Evolutionary conservation across 768 basidiomycete species (phyloP).

Genomic region (Boletus insuetus): DNA sequence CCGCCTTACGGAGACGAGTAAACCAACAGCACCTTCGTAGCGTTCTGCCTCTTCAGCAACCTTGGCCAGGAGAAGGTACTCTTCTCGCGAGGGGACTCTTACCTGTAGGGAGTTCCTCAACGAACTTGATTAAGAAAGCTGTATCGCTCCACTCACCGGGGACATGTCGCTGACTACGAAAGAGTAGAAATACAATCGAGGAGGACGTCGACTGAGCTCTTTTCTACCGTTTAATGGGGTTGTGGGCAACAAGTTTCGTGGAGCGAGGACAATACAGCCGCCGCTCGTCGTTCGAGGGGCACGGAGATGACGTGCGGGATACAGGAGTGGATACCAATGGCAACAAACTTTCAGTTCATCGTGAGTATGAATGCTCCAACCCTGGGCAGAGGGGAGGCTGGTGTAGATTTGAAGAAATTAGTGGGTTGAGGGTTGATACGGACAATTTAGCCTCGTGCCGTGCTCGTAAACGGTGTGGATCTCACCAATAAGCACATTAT

Average conservation of each 20-base stretch:
- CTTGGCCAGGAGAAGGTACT: constrained; percentile 65
- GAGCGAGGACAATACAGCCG: constrained; percentile 10
- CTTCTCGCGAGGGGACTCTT: constrained; percentile 35
- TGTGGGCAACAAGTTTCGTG: constrained; percentile 29
- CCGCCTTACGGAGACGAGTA: not conserved
- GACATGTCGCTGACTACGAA: constrained; percentile 21
- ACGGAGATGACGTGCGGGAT: constrained; percentile 10
- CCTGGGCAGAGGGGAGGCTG: constrained; percentile 32
- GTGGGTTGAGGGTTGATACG: constrained; percentile 30
- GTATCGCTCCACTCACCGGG: constrained; percentile 23
- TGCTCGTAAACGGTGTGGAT: constrained; percentile 5
- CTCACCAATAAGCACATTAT: not conserved
- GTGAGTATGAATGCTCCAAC: constrained; percentile 8
- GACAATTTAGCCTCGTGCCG: constrained; percentile 14
- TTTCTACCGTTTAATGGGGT: constrained; percentile 31
- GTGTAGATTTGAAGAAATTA: constrained; percentile 9
- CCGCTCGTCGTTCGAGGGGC: constrained; percentile 11
- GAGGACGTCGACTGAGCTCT: constrained; percentile 10
- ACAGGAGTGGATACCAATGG: constrained; percentile 2
- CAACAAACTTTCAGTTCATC: constrained; percentile 2
- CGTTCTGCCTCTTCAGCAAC: constrained; percentile 87
- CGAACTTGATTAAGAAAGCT: not conserved
- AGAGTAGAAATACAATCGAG: constrained; percentile 7
- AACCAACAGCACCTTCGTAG: constrained; percentile 62
- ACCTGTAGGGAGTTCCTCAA: constrained; percentile 18